Percentiles rank a stretch among this genome's conserved stretches.
phyloP scores from a whole-genome alignment of 345 rosid species.

The Dovyalis caffra region DNA sequence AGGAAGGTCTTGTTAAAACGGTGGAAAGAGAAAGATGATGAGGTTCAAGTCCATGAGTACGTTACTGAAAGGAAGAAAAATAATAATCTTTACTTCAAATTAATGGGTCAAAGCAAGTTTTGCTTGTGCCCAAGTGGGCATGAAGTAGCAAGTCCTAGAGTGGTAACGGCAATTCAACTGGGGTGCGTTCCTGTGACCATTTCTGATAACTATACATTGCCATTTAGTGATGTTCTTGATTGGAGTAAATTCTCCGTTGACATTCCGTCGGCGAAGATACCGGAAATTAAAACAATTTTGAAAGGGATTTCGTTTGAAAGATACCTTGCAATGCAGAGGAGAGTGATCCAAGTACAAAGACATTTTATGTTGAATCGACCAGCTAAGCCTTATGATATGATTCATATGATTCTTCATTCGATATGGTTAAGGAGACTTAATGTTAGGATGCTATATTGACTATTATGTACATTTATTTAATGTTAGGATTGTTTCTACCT shows the following conservation, averaged over 20 bases:
- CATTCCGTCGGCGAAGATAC: constrained; percentile 37
- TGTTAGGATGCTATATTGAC: constrained; percentile 32
- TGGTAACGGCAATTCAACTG: constrained; percentile 43
- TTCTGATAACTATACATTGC: constrained; percentile 44
- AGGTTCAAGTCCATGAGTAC: constrained; percentile 50
- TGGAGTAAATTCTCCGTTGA: constrained; percentile 50
- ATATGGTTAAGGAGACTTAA: constrained; percentile 69
- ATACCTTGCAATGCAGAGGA: constrained; percentile 40
- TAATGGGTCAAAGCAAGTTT: constrained; percentile 48
- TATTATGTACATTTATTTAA: too few species aligned
- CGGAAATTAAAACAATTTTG: constrained; percentile 48
- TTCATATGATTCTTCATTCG: constrained; percentile 68
- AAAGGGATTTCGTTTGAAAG: constrained; percentile 24
- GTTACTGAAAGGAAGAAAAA: constrained; percentile 29
- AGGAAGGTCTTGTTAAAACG: constrained; percentile 42
- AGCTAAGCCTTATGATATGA: constrained; percentile 54
- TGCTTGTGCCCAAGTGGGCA: constrained; percentile 68
- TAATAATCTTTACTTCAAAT: constrained; percentile 24
- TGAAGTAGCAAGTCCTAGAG: constrained; percentile 71
- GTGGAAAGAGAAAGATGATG: constrained; percentile 63
- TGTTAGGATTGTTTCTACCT: too few species aligned
- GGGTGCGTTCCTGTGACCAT: constrained; percentile 64
- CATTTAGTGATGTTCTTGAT: constrained; percentile 59
- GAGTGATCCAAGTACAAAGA: constrained; percentile 41
- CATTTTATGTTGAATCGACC: constrained; percentile 59